phyloP scores from a whole-genome alignment of 805 yeast genomes.

The Tetrapisispora fleetii region DNA sequence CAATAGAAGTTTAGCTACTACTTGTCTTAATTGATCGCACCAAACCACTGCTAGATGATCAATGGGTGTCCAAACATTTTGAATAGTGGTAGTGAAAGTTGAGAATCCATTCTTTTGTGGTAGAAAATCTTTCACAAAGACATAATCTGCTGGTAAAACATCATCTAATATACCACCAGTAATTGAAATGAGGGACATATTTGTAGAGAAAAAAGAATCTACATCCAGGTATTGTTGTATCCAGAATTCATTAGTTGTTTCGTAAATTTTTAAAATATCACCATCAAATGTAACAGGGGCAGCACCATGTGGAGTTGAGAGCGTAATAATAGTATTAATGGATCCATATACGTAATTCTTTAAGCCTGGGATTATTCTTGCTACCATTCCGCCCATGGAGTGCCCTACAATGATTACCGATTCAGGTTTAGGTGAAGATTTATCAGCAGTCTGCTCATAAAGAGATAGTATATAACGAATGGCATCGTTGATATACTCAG shows the following conservation, averaged over 20 bases:
- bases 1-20: conserved; percentile 48
- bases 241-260: conserved; percentile 75
- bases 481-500: conserved; percentile 87
- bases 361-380: conserved; percentile 71
- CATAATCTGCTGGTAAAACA: conserved; percentile 83
- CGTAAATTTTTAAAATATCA: conserved; percentile 66
- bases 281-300: conserved; percentile 93
- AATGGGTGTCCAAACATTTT: conserved; percentile 85
- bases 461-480: conserved; percentile 61
- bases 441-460: conserved; percentile 33
- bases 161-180: conserved; percentile 81
- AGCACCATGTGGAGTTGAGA: conserved; percentile 86
- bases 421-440: conserved; percentile 34
- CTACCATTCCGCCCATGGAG: conserved; percentile 97
- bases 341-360: conserved; percentile 65
- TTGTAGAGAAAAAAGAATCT: conserved; percentile 20
- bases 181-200: conserved; percentile 68
- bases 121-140: conserved; percentile 58
- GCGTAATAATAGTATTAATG: conserved; percentile 72
- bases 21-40: conserved; percentile 80
- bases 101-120: conserved; percentile 75
- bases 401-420: conserved; percentile 81
- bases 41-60: conserved; percentile 94
- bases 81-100: conserved; percentile 76
- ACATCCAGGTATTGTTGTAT: conserved; percentile 40